Percentiles rank a stretch among this genome's conserved stretches.
Evolutionary conservation across 352 stramenopile genomes (phyloP).

Genomic region (Globisporangium iwayamae): DNA sequence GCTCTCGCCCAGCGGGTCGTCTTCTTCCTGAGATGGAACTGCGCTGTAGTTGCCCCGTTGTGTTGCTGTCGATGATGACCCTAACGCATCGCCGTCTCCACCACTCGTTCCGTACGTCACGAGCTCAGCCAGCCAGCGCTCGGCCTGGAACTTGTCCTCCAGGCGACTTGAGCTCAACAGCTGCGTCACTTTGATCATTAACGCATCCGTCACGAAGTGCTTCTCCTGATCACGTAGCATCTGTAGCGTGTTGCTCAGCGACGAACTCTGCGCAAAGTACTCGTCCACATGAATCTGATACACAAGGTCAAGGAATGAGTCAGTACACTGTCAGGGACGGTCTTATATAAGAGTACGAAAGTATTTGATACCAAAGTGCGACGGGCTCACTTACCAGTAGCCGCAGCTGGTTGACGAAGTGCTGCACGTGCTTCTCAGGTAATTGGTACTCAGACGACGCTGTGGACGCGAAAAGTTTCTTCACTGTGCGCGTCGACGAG

Average conservation of each 20-base stretch:
- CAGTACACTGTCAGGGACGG: not conserved
- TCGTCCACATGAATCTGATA: constrained; percentile 34
- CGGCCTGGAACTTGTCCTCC: constrained; percentile 40
- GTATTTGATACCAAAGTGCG: not conserved
- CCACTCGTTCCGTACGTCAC: constrained; percentile 20
- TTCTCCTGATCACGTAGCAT: constrained; percentile 17
- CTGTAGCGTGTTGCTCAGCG: constrained; percentile 29
- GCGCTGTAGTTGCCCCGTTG: not conserved
- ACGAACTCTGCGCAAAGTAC: constrained; percentile 38
- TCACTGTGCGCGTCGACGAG: constrained; percentile 17
- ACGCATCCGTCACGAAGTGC: constrained; percentile 17
- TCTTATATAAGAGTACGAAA: not conserved
- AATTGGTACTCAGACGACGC: constrained; percentile 21
- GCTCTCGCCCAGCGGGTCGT: constrained; percentile 13
- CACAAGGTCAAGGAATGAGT: not conserved
- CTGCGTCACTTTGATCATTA: constrained; percentile 29
- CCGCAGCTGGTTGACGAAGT: constrained; percentile 36
- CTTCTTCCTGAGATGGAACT: not conserved
- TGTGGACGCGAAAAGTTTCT: constrained; percentile 19
- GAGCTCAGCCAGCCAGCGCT: constrained; percentile 53
- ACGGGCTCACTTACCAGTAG: constrained; percentile 16
- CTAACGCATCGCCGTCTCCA: not conserved
- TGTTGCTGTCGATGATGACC: not conserved
- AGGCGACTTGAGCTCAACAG: constrained; percentile 24
- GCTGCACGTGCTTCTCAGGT: constrained; percentile 33